These are phyloP conservation scores for Rhizopus delemar DNA, from an alignment of 371 early-diverging fungal species.

Conservation along the genomic window DNA sequence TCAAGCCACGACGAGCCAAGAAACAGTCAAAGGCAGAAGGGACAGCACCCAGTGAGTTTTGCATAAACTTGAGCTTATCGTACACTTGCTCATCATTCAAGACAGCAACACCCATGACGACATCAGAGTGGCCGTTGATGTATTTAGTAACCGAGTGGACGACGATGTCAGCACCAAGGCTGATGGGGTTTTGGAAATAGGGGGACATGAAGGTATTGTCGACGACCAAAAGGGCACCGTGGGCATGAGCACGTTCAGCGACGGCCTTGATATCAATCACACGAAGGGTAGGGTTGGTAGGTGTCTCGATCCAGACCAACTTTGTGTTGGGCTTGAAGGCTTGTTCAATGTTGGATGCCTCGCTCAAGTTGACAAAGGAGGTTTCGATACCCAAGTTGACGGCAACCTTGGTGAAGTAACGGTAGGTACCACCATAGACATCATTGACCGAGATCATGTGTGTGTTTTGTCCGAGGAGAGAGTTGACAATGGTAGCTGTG, in stretches of 20 bases:
- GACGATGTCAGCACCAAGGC: conserved; percentile 94
- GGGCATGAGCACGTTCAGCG: conserved; percentile 77
- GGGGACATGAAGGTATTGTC: conserved; percentile 99
- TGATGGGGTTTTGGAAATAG: conserved; percentile 93
- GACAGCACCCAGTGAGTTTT: conserved; percentile 94
- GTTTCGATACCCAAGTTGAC: conserved; percentile 67
- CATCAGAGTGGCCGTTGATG: conserved; percentile 98
- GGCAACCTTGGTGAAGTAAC: conserved; percentile 95
- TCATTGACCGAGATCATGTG: conserved; percentile 94
- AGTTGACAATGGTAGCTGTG: conserved; percentile 84
- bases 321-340: conserved; percentile 77
- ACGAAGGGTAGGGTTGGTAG: conserved; percentile 95
- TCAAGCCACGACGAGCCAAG: conserved; percentile 92
- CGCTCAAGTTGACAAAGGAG: conserved; percentile 86
- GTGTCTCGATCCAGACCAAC: conserved; percentile 94
- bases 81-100: conserved; percentile 75
- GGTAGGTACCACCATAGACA: conserved; percentile 97
- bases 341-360: conserved; percentile 70
- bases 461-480: conserved; percentile 67
- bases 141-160: conserved; percentile 98
- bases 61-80: conserved; percentile 84
- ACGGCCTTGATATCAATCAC: conserved; percentile 91
- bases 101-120: conserved; percentile 94
- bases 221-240: conserved; percentile 84
- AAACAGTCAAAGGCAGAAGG: conserved; percentile 98